A percentile compares a stretch with the other conserved stretches of the same genome.
These are phyloP conservation scores for Aspergillus nanangensis DNA, from an alignment of 495 filamentous ascomycete genomes.

Conservation along the genomic window DNA sequence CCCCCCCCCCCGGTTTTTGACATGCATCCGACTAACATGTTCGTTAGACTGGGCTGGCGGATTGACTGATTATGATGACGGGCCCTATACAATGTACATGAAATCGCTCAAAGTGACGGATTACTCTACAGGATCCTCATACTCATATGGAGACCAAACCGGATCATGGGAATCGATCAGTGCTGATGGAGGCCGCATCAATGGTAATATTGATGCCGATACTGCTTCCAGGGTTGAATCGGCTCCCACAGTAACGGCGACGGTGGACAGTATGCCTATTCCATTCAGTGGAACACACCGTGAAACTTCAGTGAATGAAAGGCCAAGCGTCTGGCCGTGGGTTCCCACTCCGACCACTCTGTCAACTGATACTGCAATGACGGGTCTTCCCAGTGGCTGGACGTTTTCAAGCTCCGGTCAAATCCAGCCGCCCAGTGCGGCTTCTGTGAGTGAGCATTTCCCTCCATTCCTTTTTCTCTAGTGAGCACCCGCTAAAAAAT, in stretches of 20 bases:
- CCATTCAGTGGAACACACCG: constrained; percentile 64
- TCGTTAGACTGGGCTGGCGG: constrained; percentile 75
- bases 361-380: constrained; percentile 33
- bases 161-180: constrained; percentile 79
- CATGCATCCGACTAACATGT: constrained; percentile 20
- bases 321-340: constrained; percentile 61
- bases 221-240: constrained; percentile 31
- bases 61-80: constrained; percentile 68
- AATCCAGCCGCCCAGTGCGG: constrained; percentile 39
- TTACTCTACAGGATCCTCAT: constrained; percentile 83
- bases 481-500: too few relatives aligned
- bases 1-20: neutral
- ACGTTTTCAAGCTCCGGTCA: constrained; percentile 67
- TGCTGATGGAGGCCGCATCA: constrained; percentile 66
- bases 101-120: constrained; percentile 73
- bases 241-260: constrained; percentile 51
- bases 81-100: constrained; percentile 82
- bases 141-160: constrained; percentile 70
- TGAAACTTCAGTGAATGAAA: constrained; percentile 42
- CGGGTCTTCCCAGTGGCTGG: constrained; percentile 66
- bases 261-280: constrained; percentile 49
- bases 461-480: too few relatives aligned
- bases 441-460: constrained; percentile 47
- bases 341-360: constrained; percentile 40
- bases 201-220: constrained; percentile 40